phyloP scores from a whole-genome alignment of 371 early-diverging fungal species.

The Mortierella sp. region DNA sequence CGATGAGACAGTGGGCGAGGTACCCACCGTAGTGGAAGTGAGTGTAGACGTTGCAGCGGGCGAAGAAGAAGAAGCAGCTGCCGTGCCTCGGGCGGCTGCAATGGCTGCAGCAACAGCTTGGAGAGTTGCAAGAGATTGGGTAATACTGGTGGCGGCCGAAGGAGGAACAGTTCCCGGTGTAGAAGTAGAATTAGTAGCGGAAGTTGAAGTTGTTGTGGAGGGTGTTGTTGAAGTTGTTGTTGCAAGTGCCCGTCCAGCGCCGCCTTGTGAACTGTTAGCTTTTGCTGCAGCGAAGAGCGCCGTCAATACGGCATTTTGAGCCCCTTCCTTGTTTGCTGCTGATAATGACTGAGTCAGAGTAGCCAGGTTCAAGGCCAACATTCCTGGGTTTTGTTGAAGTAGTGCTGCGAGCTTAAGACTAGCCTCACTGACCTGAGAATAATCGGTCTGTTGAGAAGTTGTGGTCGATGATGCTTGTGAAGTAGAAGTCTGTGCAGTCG shows the following conservation, averaged over 20 bases:
- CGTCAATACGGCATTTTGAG: slow-evolving; percentile 41
- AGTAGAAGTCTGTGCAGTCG: neutral
- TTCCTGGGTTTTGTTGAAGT: slow-evolving; percentile 22
- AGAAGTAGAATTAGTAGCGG: neutral
- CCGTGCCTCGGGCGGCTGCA: slow-evolving; percentile 18
- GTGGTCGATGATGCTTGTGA: neutral
- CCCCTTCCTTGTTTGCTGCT: slow-evolving; percentile 40
- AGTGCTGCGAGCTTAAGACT: slow-evolving; percentile 32
- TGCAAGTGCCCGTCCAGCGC: slow-evolving; percentile 25
- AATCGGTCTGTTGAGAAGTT: slow-evolving; percentile 19
- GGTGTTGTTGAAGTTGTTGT: slow-evolving; percentile 1
- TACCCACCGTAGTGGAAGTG: no score
- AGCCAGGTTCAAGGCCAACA: slow-evolving; percentile 23
- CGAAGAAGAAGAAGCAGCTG: slow-evolving; percentile 6
- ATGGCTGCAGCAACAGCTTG: slow-evolving; percentile 32
- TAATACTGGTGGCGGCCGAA: neutral
- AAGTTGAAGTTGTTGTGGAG: neutral
- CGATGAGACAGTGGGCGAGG: neutral
- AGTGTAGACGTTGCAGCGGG: neutral
- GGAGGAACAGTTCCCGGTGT: slow-evolving; percentile 6
- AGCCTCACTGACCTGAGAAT: slow-evolving; percentile 35
- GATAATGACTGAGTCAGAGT: slow-evolving; percentile 40
- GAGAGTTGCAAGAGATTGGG: slow-evolving; percentile 18
- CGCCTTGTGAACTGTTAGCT: slow-evolving; percentile 16
- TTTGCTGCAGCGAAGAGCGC: slow-evolving; percentile 40